Evolutionary conservation across 306 rosid species (phyloP), one percentile per base, ranked within the genome.

Genomic region (Parietaria judaica): DNA sequence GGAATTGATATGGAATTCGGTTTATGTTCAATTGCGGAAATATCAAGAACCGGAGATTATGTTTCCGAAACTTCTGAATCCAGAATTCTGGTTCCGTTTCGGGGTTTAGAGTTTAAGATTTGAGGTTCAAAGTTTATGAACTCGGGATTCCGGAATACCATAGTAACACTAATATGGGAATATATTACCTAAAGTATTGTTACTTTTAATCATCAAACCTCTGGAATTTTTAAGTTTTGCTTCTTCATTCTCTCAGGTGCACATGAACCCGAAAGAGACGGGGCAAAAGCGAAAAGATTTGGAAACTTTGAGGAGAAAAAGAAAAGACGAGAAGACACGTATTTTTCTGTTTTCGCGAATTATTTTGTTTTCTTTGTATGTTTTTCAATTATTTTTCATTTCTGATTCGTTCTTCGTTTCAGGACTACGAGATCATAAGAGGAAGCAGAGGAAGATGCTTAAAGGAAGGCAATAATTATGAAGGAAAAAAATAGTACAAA

Each of bases 271-370:
- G 56, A 86, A 86, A 68, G 85, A 64, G 56, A 66, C 52, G 57
- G 61, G 74, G 7, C 76, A 82, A 50, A 85, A 77, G 74, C 81
- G 80, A n/a, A 76, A 74, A 67, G 82, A 74, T 58, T 14, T 66
- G 60, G 80, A 73, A 55, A 77, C 72, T 67, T 38, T 70, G 45
- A 80, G 76, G 77, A 81, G 86, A 64, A 88, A 84, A 79, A 81
- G 88, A 71, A 92, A 86, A 76, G 82, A 79, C 17, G 95, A 92
- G 81, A 88, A 92, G 71, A 88, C 62, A 73, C 81, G 98, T 88
- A 84, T 37, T 37, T 23, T 13, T 63, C 63, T 51, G 14, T 49
- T n/a, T 49, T 49, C 9, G 2, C 13, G 9, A 41, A 41, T 58
- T 38, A 34, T 59, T 12, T 58, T 9, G 5, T 43, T 60, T 4